Percentiles rank a stretch among this genome's conserved stretches.
These are phyloP conservation scores for Posidonia oceanica DNA, from an alignment of 116 monocot genomes.

Conservation along the genomic window DNA sequence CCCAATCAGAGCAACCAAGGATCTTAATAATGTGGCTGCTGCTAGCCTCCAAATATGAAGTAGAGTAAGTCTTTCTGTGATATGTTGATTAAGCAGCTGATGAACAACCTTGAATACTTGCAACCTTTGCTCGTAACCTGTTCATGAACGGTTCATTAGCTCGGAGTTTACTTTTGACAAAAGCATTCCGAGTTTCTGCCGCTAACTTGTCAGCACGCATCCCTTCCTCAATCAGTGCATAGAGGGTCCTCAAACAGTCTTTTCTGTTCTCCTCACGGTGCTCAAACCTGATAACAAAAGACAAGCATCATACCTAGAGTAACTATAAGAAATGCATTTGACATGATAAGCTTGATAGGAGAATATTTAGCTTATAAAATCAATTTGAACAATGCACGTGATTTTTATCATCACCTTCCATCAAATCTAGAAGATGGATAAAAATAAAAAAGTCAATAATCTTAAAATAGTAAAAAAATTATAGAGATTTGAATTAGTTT, in stretches of 20 bases:
- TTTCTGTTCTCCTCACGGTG: slow-evolving; percentile 97
- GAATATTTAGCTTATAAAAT: too few relatives aligned
- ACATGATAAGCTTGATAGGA: too few relatives aligned
- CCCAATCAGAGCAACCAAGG: too few relatives aligned
- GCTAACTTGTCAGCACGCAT: slow-evolving; percentile 68
- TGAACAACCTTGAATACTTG: not conserved
- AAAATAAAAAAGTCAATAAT: too few relatives aligned
- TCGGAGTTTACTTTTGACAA: slow-evolving; percentile 63
- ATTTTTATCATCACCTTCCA: too few relatives aligned
- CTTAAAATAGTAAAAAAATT: too few relatives aligned
- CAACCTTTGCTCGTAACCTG: slow-evolving; percentile 38
- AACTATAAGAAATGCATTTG: too few relatives aligned
- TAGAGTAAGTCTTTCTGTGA: not conserved
- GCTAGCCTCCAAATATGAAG: too few relatives aligned
- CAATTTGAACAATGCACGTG: too few relatives aligned
- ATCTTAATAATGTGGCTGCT: too few relatives aligned
- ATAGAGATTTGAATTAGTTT: too few relatives aligned
- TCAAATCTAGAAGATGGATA: too few relatives aligned
- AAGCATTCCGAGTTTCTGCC: slow-evolving; percentile 42
- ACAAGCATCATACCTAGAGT: not conserved
- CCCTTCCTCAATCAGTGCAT: slow-evolving; percentile 79
- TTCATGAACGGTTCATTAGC: slow-evolving; percentile 70
- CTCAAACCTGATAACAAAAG: slow-evolving; percentile 50
- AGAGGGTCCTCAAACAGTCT: slow-evolving; percentile 89
- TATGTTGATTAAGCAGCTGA: not conserved